Conservation (phyloP, 164 flowering plant genomes). For the Aristolochia fimbriata region DNA sequence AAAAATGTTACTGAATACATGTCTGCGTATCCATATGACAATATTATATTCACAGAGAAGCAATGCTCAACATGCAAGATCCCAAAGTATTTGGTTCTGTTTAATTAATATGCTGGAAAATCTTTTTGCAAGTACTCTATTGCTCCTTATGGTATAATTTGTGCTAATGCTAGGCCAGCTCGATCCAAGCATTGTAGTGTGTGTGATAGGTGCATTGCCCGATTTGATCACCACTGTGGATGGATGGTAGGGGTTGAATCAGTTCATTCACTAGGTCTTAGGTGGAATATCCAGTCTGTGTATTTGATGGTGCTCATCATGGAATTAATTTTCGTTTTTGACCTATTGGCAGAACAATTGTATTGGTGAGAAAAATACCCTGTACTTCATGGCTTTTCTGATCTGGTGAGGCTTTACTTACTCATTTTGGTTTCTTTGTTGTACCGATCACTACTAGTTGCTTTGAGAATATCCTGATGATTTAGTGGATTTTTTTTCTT, state of each 20-base stretch:
- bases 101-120: neutral
- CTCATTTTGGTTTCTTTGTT: neutral
- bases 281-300: no score
- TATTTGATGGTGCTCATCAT: no score
- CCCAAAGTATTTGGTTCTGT: slow-evolving; percentile 37
- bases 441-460: no score
- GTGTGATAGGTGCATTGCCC: slow-evolving; percentile 90
- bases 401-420: slow-evolving; percentile 51
- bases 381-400: slow-evolving; percentile 85
- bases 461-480: no score
- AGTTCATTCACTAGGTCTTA: no score
- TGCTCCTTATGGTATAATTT: slow-evolving; percentile 11
- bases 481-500: no score
- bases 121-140: slow-evolving; percentile 1
- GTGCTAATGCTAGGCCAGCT: slow-evolving; percentile 61
- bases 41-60: slow-evolving; percentile 63
- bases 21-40: slow-evolving; percentile 77
- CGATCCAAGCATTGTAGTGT: slow-evolving; percentile 96
- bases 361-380: slow-evolving; percentile 90
- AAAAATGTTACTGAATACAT: slow-evolving; percentile 68
- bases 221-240: slow-evolving; percentile 99
- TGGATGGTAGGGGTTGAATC: slow-evolving; percentile 68
- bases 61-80: slow-evolving; percentile 86
- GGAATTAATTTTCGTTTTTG: neutral
- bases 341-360: slow-evolving; percentile 78